A percentile compares a stretch with the other conserved stretches of the same genome.
Conservation (phyloP, 805 yeast genomes). For the Metahyphopichia silvanorum region DNA sequence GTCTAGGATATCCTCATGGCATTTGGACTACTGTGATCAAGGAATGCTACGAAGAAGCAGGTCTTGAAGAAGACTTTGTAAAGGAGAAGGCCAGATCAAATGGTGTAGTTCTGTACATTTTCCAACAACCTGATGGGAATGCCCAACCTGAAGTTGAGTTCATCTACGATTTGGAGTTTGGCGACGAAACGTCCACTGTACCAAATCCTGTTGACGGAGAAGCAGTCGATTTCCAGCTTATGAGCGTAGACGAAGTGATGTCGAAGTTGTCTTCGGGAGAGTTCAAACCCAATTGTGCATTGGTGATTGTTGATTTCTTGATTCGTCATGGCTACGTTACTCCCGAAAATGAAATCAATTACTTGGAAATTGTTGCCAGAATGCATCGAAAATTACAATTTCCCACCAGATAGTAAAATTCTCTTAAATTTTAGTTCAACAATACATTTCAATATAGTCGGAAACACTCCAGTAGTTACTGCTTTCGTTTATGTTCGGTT, state of each 20-base stretch:
- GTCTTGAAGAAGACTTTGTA: constrained; percentile 55
- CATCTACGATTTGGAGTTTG: constrained; percentile 66
- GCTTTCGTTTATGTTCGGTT: too few species aligned
- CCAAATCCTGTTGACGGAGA: constrained; percentile 53
- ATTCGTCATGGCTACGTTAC: constrained; percentile 79
- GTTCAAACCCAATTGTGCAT: constrained; percentile 89
- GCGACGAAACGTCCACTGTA: constrained; percentile 35
- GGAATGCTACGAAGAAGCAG: constrained; percentile 91
- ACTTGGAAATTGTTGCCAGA: constrained; percentile 53
- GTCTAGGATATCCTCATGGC: constrained; percentile 79
- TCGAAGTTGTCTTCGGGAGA: constrained; percentile 49
- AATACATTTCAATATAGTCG: too few species aligned
- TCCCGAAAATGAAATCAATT: constrained; percentile 64
- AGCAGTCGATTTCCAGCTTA: constrained; percentile 66
- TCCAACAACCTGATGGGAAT: constrained; percentile 32
- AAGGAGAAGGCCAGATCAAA: constrained; percentile 39
- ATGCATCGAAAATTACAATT: constrained; percentile 72
- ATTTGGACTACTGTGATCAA: constrained; percentile 74
- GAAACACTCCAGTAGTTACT: too few species aligned
- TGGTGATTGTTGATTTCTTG: constrained; percentile 76
- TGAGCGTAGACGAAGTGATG: constrained; percentile 58
- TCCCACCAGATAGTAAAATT: constrained; percentile 45
- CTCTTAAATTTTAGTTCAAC: too few species aligned
- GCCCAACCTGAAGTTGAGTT: constrained; percentile 89
- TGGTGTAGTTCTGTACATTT: constrained; percentile 72